Percentiles rank a stretch among this genome's conserved stretches.
These are phyloP conservation scores for Kuraishia capsulata DNA, from an alignment of 805 yeast genomes.

Conservation along the genomic window DNA sequence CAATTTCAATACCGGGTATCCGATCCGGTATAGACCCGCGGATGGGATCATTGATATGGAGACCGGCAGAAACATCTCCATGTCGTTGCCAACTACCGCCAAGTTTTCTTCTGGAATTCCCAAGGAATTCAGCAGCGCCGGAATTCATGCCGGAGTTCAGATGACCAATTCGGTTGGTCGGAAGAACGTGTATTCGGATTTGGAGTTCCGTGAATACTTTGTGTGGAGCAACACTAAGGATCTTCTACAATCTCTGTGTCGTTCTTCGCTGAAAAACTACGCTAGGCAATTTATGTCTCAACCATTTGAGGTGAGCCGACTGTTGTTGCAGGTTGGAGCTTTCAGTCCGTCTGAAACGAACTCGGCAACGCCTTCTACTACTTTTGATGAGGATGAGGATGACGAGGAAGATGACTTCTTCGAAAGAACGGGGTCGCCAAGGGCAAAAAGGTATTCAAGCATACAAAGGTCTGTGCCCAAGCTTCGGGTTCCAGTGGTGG, in stretches of 20 bases:
- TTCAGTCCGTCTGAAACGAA: too few species aligned
- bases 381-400: constrained; percentile 20
- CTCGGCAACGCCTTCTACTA: neutral
- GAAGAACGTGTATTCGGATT: constrained; percentile 39
- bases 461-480: constrained; percentile 17
- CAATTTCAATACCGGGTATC: constrained; percentile 24
- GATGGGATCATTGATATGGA: constrained; percentile 25
- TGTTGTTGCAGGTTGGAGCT: constrained; percentile 73
- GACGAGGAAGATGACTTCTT: constrained; percentile 38
- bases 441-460: constrained; percentile 15
- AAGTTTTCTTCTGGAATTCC: constrained; percentile 4
- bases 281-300: constrained; percentile 63
- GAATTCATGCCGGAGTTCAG: neutral
- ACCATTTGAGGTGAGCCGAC: constrained; percentile 79
- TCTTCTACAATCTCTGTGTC: constrained; percentile 43
- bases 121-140: neutral
- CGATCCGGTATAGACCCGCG: constrained; percentile 21
- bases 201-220: constrained; percentile 60
- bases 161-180: neutral
- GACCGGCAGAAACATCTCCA: constrained; percentile 23
- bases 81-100: constrained; percentile 18
- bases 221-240: constrained; percentile 51
- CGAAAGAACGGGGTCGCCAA: constrained; percentile 15
- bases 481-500: neutral
- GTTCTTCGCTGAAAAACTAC: constrained; percentile 62